These are phyloP conservation scores for Picea glauca DNA, from an alignment of 75 land plant species.

Conservation along the genomic window DNA sequence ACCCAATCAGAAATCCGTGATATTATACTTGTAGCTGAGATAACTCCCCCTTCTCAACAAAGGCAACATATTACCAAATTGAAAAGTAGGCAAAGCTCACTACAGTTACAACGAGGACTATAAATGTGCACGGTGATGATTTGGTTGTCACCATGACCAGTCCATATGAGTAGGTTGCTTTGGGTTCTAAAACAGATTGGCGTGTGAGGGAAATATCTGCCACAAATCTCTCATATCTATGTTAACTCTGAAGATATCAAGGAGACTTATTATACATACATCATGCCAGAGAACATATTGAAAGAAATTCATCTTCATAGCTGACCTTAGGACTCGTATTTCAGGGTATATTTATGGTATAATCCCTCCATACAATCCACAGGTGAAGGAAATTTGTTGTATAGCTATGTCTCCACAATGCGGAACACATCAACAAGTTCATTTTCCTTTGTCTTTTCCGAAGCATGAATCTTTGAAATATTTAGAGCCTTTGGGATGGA, in stretches of 20 bases:
- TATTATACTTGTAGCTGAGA: conserved; percentile 98
- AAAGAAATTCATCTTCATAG: conserved; percentile 92
- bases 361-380: conserved; percentile 93
- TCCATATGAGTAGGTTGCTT: conserved; percentile 97
- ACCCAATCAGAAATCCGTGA: conserved; percentile 99
- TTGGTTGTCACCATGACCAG: conserved; percentile 97
- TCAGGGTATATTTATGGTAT: conserved; percentile 86
- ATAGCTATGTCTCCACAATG: conserved; percentile 91
- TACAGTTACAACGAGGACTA: not conserved
- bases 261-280: conserved; percentile 96
- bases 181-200: conserved; percentile 98
- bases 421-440: conserved; percentile 95
- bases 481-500: too few relatives aligned
- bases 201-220: conserved; percentile 98
- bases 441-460: conserved; percentile 41
- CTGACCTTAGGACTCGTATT: conserved; percentile 88
- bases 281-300: conserved; percentile 95
- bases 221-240: conserved; percentile 89
- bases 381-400: conserved; percentile 96
- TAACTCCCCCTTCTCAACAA: conserved; percentile 98
- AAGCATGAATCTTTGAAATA: too few relatives aligned
- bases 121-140: conserved; percentile 62
- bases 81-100: conserved; percentile 78
- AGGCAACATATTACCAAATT: conserved; percentile 98
- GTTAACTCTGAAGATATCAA: conserved; percentile 96